Evolutionary conservation across 331 rosid genomes (phyloP), one percentile per base, ranked within the genome.

Genomic region (Spiraea crenata): DNA sequence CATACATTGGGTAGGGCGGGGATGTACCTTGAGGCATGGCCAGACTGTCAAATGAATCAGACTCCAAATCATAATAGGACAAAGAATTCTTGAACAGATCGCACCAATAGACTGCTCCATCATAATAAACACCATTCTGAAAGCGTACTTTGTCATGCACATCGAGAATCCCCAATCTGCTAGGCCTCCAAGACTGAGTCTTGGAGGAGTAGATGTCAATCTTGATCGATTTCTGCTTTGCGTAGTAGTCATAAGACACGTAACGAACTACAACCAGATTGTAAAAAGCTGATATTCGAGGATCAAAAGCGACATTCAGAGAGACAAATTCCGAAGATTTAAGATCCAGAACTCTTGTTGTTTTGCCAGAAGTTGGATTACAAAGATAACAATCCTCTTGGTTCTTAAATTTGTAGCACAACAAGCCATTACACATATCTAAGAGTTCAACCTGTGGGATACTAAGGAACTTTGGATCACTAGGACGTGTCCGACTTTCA

Each of bases 21-120:
- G 58, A n/a, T 19, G 7, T 25, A 17, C 17, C 12, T 14, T 57
- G 40, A 7, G 61, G 61, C 38, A 25, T 57, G 25, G 10, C 4
- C 6, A 57, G 2, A 9, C 15, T 57, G 11, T 25, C 15, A 57
- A 57, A 3, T 16, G 4, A 11, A 15, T 31, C 11, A 3, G 31
- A 16, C 38, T 57, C 16, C 3, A 57, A 25, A 31, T 57, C 61
- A 57, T 20, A 57, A 31, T 31, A 57, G 7, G 16, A 57, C 61
- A 11, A 5, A 10, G 61, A 57, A 16, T 57, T 5, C 39, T 35
- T 57, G 5, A 9, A 6, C 16, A 9, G 7, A 11, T 57, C 39
- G 61, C 14, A 12, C 61, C 61, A 57, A 57, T 31, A 57, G 31
- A 57, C 31, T 15, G 61, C 61, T 25, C 61, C 61, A 31, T 57